These are phyloP conservation scores for Gossypium australe DNA, from an alignment of 345 rosid species.

Conservation along the genomic window DNA sequence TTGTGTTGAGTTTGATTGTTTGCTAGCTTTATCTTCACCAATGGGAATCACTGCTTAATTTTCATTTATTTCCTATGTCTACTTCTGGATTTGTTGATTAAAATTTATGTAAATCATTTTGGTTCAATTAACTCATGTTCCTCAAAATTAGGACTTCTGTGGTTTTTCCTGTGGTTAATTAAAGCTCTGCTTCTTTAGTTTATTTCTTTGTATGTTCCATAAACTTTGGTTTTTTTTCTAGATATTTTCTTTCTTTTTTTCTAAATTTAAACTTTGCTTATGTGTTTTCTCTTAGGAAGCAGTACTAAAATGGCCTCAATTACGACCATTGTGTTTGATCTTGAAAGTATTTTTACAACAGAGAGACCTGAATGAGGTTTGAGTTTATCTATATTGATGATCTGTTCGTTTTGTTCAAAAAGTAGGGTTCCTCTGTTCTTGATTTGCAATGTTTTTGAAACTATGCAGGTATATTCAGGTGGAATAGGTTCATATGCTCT, in stretches of 20 bases:
- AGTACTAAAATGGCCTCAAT: slow-evolving; percentile 60
- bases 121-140: neutral
- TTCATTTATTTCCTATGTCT: neutral
- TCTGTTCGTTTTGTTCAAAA: neutral
- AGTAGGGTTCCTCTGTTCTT: slow-evolving; percentile 5
- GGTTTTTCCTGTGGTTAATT: neutral
- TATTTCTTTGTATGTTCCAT: neutral
- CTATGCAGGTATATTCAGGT: slow-evolving; percentile 78
- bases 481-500: slow-evolving; percentile 95
- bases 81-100: slow-evolving; percentile 1
- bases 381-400: slow-evolving; percentile 4
- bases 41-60: neutral
- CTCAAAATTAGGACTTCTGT: neutral
- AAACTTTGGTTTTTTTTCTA: neutral
- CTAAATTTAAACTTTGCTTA: neutral
- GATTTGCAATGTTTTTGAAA: slow-evolving; percentile 22
- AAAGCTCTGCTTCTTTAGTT: neutral
- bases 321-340: slow-evolving; percentile 77
- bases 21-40: neutral
- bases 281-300: slow-evolving; percentile 46
- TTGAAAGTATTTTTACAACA: slow-evolving; percentile 93
- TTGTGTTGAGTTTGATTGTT: neutral
- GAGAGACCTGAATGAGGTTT: slow-evolving; percentile 91
- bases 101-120: neutral
- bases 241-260: neutral